A percentile compares a stretch with the other conserved stretches of the same genome.
phyloP scores from a whole-genome alignment of 1,139 yeast genomes.

The Blastobotrys proliferans region DNA sequence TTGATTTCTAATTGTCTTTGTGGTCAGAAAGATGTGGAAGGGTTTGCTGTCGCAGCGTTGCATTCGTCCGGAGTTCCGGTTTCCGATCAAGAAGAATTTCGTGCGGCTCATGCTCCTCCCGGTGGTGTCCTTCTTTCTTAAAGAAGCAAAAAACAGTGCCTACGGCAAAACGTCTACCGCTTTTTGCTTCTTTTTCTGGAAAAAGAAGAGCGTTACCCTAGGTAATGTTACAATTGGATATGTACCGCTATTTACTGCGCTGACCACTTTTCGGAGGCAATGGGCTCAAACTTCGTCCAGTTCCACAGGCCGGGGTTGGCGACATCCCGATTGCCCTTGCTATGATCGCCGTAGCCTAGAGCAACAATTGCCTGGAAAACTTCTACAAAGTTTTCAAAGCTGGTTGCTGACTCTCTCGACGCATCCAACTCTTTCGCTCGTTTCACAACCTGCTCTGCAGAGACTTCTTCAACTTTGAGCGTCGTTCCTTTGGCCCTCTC shows the following conservation, averaged over 20 bases:
- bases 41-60: too few relatives aligned
- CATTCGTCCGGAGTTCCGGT: too few relatives aligned
- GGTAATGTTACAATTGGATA: too few relatives aligned
- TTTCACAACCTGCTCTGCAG: neutral
- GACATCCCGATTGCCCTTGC: slow-evolving; percentile 29
- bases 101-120: too few relatives aligned
- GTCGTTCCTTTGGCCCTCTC: slow-evolving; percentile 35
- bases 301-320: slow-evolving; percentile 55
- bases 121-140: too few relatives aligned
- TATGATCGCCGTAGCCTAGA: slow-evolving; percentile 27
- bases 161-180: too few relatives aligned
- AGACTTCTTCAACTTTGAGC: slow-evolving; percentile 32
- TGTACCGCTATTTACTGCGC: too few relatives aligned
- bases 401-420: neutral
- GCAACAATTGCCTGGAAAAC: neutral
- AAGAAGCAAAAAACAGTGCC: too few relatives aligned
- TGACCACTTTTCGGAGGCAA: neutral
- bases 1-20: slow-evolving; percentile 1
- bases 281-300: slow-evolving; percentile 35
- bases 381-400: slow-evolving; percentile 16
- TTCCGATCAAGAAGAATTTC: too few relatives aligned
- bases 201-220: too few relatives aligned
- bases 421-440: neutral
- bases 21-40: neutral
- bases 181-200: too few relatives aligned